Percentiles rank a stretch among this genome's conserved stretches.
These are phyloP conservation scores for Colletotrichum sp. DNA, from an alignment of 2,329 filamentous ascomycete species.

Conservation along the genomic window DNA sequence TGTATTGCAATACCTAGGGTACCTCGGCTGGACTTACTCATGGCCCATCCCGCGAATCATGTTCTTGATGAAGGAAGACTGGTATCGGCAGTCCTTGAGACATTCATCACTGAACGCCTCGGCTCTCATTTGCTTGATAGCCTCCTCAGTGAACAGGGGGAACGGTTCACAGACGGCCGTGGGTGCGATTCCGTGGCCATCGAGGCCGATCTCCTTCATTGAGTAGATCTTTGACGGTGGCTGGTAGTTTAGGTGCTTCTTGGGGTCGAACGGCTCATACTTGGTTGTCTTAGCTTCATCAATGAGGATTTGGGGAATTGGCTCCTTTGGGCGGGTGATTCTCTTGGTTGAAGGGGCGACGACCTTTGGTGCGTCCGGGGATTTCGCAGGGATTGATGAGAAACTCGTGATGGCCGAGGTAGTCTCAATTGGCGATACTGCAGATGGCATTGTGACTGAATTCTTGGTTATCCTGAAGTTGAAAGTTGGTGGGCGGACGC, in stretches of 20 bases:
- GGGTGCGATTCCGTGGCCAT: slow-evolving; percentile 63
- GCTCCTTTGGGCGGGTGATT: background rate
- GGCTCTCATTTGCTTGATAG: slow-evolving; percentile 64
- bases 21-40: slow-evolving; percentile 48
- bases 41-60: slow-evolving; percentile 54
- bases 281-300: background rate
- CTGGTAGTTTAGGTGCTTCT: slow-evolving; percentile 40
- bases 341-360: background rate
- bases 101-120: slow-evolving; percentile 65
- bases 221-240: slow-evolving; percentile 55
- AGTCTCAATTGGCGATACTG: background rate
- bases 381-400: background rate
- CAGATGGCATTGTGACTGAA: background rate
- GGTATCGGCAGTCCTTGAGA: slow-evolving; percentile 59
- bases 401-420: background rate
- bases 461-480: background rate
- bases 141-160: slow-evolving; percentile 65
- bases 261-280: background rate
- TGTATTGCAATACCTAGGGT: fast-evolving
- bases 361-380: background rate
- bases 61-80: slow-evolving; percentile 50
- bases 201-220: slow-evolving; percentile 68
- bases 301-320: background rate
- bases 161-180: slow-evolving; percentile 71
- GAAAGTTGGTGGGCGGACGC: background rate